Conservation (phyloP, 768 basidiomycete species). For the Serendipita sp. region DNA sequence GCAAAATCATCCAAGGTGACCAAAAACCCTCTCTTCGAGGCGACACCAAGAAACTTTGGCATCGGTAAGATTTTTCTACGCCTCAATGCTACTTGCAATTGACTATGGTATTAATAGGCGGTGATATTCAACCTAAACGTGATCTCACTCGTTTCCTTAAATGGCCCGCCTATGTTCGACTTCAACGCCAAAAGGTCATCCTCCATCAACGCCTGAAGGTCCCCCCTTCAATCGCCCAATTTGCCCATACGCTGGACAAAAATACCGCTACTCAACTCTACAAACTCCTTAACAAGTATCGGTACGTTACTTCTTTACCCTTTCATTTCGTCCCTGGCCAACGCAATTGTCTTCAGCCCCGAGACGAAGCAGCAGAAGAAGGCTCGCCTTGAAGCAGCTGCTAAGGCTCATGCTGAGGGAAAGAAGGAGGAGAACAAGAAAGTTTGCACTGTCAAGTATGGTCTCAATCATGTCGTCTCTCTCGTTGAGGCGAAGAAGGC, state of each 20-base stretch:
- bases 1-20: slow-evolving; percentile 52
- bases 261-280: slow-evolving; percentile 97
- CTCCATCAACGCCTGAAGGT: slow-evolving; percentile 96
- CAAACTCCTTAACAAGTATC: slow-evolving; percentile 87
- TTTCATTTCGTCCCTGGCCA: not conserved
- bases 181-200: slow-evolving; percentile 97
- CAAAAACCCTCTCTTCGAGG: slow-evolving; percentile 95
- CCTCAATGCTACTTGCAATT: not conserved
- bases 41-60: slow-evolving; percentile 81
- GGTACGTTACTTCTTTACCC: slow-evolving; percentile 2
- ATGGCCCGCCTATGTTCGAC: slow-evolving; percentile 97
- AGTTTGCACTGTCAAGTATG: slow-evolving; percentile 89
- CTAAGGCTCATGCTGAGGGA: slow-evolving; percentile 60
- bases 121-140: slow-evolving; percentile 76
- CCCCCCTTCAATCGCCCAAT: slow-evolving; percentile 94
- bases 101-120: slow-evolving; percentile 35
- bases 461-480: slow-evolving; percentile 91
- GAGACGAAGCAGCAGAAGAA: slow-evolving; percentile 97
- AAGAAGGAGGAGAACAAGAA: slow-evolving; percentile 80
- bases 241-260: slow-evolving; percentile 92
- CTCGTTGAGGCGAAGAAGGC: slow-evolving; percentile 98
- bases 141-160: slow-evolving; percentile 97
- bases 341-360: slow-evolving; percentile 45
- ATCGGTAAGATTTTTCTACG: slow-evolving; percentile 49
- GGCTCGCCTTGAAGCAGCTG: slow-evolving; percentile 65